Evolutionary conservation across 192 early-diverging fungal genomes (phyloP).

Genomic region (Irineochytrium annulatum): DNA sequence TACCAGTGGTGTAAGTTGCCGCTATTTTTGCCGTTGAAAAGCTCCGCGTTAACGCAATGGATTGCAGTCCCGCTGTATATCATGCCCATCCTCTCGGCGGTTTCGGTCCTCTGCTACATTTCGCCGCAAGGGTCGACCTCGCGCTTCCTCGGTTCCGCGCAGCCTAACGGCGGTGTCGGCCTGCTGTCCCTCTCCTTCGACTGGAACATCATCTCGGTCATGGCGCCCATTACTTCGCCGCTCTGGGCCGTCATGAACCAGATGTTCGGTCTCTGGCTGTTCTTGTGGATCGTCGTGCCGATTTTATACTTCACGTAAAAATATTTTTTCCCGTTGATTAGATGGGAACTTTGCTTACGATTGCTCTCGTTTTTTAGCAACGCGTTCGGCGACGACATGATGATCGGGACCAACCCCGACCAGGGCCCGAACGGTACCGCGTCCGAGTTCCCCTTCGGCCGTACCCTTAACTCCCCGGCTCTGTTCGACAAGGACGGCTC

Average conservation of each 20-base stretch:
- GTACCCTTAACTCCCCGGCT: conserved; percentile 1
- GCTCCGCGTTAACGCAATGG: conserved; percentile 39
- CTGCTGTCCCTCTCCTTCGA: conserved; percentile 57
- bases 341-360: too few species aligned
- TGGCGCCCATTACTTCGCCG: conserved; percentile 68
- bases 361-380: too few species aligned
- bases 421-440: not conserved
- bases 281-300: conserved; percentile 72
- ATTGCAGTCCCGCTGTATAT: not conserved
- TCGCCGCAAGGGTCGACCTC: not conserved
- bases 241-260: conserved; percentile 69
- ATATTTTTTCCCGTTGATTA: too few species aligned
- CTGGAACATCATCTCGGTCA: conserved; percentile 41
- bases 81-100: not conserved
- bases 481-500: not conserved
- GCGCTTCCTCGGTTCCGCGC: conserved; percentile 11
- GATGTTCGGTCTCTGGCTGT: conserved; percentile 65
- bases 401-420: not conserved
- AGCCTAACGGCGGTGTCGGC: conserved; percentile 51
- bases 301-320: conserved; percentile 17
- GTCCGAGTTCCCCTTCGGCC: not conserved
- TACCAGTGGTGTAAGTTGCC: conserved; percentile 1
- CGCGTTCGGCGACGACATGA: conserved; percentile 8
- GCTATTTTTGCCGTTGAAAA: conserved; percentile 65
- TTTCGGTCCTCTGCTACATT: conserved; percentile 9